Base-by-base conservation (phyloP, 2,329 filamentous ascomycete genomes). In the Ceratocystis huliohia region DNA sequence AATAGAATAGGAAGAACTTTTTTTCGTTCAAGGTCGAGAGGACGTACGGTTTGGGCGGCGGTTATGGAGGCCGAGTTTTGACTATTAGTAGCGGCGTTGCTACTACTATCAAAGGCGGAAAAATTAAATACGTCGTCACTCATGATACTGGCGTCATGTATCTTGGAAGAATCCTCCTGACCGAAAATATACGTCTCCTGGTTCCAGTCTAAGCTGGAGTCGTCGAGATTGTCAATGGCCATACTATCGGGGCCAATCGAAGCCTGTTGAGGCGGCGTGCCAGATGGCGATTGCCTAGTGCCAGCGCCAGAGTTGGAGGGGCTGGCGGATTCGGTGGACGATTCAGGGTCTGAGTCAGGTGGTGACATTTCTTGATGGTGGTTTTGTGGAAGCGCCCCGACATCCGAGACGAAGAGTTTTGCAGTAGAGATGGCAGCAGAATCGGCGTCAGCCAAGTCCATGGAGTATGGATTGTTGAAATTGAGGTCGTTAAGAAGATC, bases 71-170 rank as follows among this genome's bases (percentile, higher is more conserved):
- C 48, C 13, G 64, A 25, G 37, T 25, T 61, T 25, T 63, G 45
- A 7, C 15, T 37, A 20, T 22, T 15, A 22, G 33, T 53, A 37
- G 57, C 6, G n/a, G n/a, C 37, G 25, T 22, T 56, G 61, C 33
- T 64, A 50, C 46, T 64, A 44, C 66, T 65, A 20, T 65, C 66
- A 28, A 68, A 68, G 41, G 66, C 63, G n/a, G 63, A 65, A 41
- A 68, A 68, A 20, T 68, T 50, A 44, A 68, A 68, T 30, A 68
- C 63, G 61, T 68, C 66, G 46, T 68, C 66, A 30, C 63, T 59
- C 59, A 68, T 68, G 25, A 66, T 65, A 33, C 53, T 66, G 17
- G 64, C n/a, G 25, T 68, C 66, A 10, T 56, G 46, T 6, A 68
- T 68, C 28, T 66, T 65, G 41, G 46, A 30, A 17, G 61, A 28